A percentile compares a stretch with the other conserved stretches of the same genome.
Conservation (phyloP, 1,284 basidiomycete species). For the Golubevia sp. region DNA sequence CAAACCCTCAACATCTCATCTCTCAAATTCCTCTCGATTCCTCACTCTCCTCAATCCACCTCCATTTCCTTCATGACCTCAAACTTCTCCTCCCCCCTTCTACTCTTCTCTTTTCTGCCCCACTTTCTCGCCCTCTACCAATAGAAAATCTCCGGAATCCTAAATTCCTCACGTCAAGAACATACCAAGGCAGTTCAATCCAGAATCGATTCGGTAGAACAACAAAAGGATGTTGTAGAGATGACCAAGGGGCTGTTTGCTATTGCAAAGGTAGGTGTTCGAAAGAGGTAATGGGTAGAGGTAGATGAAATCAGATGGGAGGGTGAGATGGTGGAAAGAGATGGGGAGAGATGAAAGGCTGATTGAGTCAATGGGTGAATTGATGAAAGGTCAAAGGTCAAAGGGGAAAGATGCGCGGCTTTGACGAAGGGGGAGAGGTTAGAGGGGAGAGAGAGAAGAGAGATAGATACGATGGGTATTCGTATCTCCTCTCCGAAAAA, state of each 20-base stretch:
- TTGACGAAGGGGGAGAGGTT: no score
- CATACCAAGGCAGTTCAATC: conserved; percentile 59
- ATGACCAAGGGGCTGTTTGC: conserved; percentile 53
- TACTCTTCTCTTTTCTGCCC: background rate
- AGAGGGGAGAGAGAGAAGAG: no score
- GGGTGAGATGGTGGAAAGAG: no score
- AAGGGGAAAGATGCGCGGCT: no score
- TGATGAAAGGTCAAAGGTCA: no score
- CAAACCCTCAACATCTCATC: background rate
- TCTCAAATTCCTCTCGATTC: no score
- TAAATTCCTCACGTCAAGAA: conserved; percentile 50
- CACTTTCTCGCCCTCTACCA: conserved; percentile 10
- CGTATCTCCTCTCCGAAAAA: no score
- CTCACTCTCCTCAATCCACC: background rate
- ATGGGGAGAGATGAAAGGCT: no score
- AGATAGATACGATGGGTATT: no score
- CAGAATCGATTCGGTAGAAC: conserved; percentile 53
- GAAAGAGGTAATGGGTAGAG: background rate
- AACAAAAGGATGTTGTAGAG: conserved; percentile 58
- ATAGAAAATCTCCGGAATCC: conserved; percentile 53
- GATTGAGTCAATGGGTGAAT: no score
- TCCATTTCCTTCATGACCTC: background rate
- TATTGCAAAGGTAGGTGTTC: conserved; percentile 39
- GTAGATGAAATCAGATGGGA: no score
- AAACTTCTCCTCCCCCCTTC: background rate